phyloP scores from a whole-genome alignment of 2,329 filamentous ascomycete species.

The Raffaelea arxii region DNA sequence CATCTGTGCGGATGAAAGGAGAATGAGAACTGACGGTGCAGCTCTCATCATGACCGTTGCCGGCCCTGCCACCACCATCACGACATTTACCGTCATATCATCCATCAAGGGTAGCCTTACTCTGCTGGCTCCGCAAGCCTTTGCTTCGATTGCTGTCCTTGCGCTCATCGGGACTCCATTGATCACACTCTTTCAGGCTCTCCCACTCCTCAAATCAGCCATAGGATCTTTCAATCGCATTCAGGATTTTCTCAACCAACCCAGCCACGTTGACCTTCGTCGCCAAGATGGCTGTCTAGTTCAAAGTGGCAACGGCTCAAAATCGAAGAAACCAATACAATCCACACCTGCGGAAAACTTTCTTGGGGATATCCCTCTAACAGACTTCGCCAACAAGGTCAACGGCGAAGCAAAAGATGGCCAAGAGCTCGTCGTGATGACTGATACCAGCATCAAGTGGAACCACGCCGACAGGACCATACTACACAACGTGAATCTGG shows the following conservation, averaged over 20 bases:
- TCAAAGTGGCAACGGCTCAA: background rate
- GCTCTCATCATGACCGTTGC: background rate
- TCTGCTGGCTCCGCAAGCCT: constrained; percentile 2
- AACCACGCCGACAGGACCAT: background rate
- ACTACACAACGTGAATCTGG: background rate
- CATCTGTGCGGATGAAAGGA: no score
- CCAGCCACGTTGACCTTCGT: background rate
- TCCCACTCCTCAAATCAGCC: constrained; percentile 3
- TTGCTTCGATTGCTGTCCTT: constrained; percentile 3
- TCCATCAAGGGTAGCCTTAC: background rate
- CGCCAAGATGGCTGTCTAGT: background rate
- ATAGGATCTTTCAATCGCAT: constrained; percentile 3
- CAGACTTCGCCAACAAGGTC: background rate
- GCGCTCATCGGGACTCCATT: constrained; percentile 3
- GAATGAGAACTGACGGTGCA: no score
- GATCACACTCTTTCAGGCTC: constrained; percentile 1
- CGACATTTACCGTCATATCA: background rate
- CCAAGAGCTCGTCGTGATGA: background rate
- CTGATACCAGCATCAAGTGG: background rate
- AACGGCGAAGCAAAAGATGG: background rate
- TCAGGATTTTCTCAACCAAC: constrained; percentile 4
- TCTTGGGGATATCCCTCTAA: no score
- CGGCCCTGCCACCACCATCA: constrained; percentile 1
- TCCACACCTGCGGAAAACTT: no score
- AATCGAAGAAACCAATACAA: background rate